Evolutionary conservation across 306 rosid species (phyloP), one percentile per base, ranked within the genome.

Genomic region (Argentina anserina): DNA sequence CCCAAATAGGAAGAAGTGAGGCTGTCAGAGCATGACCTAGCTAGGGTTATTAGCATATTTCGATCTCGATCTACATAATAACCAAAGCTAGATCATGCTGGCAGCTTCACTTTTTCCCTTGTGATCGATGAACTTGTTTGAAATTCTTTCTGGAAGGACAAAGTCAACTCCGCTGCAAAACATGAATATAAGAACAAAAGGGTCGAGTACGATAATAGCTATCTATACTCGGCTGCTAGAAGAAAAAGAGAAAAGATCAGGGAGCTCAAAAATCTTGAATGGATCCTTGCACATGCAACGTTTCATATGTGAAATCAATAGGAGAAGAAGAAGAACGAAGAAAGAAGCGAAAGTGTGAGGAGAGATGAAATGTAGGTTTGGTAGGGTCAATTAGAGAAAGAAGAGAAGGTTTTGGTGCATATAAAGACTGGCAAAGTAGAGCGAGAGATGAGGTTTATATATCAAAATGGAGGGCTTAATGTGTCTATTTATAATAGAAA

Each of bases 11-110:
- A 93, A 93, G 72, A 85, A 89, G 97, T 93, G 98, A 93, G 90
- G 96, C 98, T 93, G 92, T 83, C 94, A 79, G 89, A 93, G 96
- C 98, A 93, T 93, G 98, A 93, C 97, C 98, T 90, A 93, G 89
- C 80, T 70, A 84, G 69, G 87, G 91, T 90, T 89, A 89, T 89
- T 87, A 86, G 77, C 76, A 69, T 52, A 60, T 17, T 17, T 31
- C 39, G 29, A 46, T 45, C 10, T 34, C 7, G 31, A 52, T 47
- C 33, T 63, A 20, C 65, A 13, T 17, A 11, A 45, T 31, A 20
- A 20, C 81, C 72, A 72, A 79, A 77, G 80, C 70, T 88, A 92
- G 97, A 92, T 92, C 97, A 92, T 87, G 97, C 97, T 92, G 97
- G 97, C 97, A 92, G 97, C 97, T 92, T 92, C 97, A 92, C 97